Percentiles rank a stretch among this genome's conserved stretches.
phyloP scores from a whole-genome alignment of 169 alveolate genomes.

The Neospora caninum region DNA sequence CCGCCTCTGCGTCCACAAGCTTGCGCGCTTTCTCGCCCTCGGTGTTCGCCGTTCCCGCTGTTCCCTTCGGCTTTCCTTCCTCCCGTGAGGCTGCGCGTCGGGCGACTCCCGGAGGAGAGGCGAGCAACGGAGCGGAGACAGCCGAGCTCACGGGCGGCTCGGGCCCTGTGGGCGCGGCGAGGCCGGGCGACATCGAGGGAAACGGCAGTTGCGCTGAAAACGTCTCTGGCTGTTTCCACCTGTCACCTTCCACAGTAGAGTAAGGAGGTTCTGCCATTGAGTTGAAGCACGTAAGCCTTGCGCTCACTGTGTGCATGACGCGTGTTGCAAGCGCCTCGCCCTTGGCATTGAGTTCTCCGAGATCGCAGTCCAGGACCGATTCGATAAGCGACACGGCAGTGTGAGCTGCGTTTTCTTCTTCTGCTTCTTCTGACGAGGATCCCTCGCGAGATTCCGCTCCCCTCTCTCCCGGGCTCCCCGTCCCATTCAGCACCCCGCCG shows the following conservation, averaged over 20 bases:
- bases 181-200: too few relatives aligned
- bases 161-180: too few relatives aligned
- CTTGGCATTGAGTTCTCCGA: background rate
- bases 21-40: too few relatives aligned
- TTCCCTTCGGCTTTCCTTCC: too few relatives aligned
- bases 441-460: background rate
- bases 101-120: too few relatives aligned
- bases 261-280: background rate
- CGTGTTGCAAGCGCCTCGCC: background rate
- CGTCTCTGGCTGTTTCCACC: too few relatives aligned
- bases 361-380: constrained; percentile 7
- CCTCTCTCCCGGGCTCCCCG: background rate
- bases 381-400: background rate
- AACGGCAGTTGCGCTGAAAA: too few relatives aligned
- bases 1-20: too few relatives aligned
- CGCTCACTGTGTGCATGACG: background rate
- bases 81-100: too few relatives aligned
- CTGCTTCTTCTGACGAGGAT: background rate
- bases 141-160: too few relatives aligned
- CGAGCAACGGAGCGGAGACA: too few relatives aligned
- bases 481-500: background rate
- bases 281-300: background rate
- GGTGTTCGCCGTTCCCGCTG: too few relatives aligned
- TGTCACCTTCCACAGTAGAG: background rate
- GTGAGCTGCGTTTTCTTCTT: background rate